Evolutionary conservation across 2,329 filamentous ascomycete species (phyloP).

Genomic region (Aspergillus pseudoviridinutans): DNA sequence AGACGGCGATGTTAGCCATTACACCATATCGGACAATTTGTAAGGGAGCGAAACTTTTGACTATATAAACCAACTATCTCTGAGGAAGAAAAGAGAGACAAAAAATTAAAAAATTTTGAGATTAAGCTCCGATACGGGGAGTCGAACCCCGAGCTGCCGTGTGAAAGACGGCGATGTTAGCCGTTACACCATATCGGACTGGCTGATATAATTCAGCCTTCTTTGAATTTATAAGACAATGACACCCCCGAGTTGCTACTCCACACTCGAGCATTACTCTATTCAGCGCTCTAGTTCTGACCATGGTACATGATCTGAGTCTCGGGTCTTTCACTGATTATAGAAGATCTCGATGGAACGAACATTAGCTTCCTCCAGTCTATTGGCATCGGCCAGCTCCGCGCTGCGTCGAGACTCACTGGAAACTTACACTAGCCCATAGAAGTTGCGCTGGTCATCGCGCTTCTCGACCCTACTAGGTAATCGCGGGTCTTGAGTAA

Average conservation of each 20-base stretch:
- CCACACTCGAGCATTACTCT: not conserved
- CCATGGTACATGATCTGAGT: too few species aligned
- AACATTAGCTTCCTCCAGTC: not conserved
- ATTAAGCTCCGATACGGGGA: constrained; percentile 27
- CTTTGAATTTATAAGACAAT: not conserved
- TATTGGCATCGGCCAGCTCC: not conserved
- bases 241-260: too few species aligned
- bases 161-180: constrained; percentile 11
- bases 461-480: not conserved
- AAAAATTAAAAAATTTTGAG: not conserved
- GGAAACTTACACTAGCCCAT: not conserved
- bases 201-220: constrained; percentile 1
- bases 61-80: not conserved
- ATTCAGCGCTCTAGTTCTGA: not conserved
- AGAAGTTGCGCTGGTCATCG: too few species aligned
- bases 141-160: constrained; percentile 16
- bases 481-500: not conserved
- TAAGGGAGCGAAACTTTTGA: not conserved
- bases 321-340: not conserved
- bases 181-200: constrained; percentile 11
- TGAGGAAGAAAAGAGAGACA: too few species aligned
- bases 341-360: not conserved
- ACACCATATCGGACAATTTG: not conserved
- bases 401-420: not conserved
- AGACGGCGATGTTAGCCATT: not conserved